phyloP scores from a whole-genome alignment of 768 basidiomycete genomes.

The Mrakia blollopis region DNA sequence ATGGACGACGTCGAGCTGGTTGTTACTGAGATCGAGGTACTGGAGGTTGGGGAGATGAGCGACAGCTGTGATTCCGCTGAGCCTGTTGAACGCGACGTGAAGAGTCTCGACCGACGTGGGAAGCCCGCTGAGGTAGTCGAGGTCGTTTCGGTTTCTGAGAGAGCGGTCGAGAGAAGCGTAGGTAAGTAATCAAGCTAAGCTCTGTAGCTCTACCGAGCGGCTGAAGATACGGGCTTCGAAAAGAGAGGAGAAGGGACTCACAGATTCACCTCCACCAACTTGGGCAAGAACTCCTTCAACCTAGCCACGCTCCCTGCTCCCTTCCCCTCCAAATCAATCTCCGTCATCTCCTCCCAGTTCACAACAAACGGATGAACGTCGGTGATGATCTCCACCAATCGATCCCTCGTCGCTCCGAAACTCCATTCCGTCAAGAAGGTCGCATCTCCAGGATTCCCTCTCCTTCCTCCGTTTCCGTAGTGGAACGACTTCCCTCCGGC shows the following conservation, averaged over 20 bases:
- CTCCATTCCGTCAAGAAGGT: slow-evolving; percentile 94
- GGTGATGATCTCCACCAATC: slow-evolving; percentile 83
- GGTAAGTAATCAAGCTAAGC: too few species aligned
- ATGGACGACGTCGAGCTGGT: slow-evolving; percentile 77
- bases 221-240: too few species aligned
- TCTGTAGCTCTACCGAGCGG: too few species aligned
- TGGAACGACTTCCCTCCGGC: slow-evolving; percentile 26
- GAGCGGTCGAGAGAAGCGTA: neutral
- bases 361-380: slow-evolving; percentile 93
- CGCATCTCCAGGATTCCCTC: slow-evolving; percentile 44
- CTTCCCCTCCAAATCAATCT: slow-evolving; percentile 68
- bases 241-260: slow-evolving; percentile 48
- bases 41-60: slow-evolving; percentile 79
- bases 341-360: slow-evolving; percentile 75
- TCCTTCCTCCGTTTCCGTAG: slow-evolving; percentile 22
- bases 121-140: slow-evolving; percentile 49
- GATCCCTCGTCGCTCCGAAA: slow-evolving; percentile 88
- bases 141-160: slow-evolving; percentile 43
- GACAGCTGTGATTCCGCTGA: slow-evolving; percentile 77
- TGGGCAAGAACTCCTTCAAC: slow-evolving; percentile 83
- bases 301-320: slow-evolving; percentile 74
- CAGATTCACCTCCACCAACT: slow-evolving; percentile 64
- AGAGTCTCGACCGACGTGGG: slow-evolving; percentile 44
- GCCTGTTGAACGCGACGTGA: slow-evolving; percentile 43
- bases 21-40: slow-evolving; percentile 82